A percentile compares a stretch with the other conserved stretches of the same genome.
These are phyloP conservation scores for Phycomyces nitens DNA, from an alignment of 192 early-diverging fungal species.

Conservation along the genomic window DNA sequence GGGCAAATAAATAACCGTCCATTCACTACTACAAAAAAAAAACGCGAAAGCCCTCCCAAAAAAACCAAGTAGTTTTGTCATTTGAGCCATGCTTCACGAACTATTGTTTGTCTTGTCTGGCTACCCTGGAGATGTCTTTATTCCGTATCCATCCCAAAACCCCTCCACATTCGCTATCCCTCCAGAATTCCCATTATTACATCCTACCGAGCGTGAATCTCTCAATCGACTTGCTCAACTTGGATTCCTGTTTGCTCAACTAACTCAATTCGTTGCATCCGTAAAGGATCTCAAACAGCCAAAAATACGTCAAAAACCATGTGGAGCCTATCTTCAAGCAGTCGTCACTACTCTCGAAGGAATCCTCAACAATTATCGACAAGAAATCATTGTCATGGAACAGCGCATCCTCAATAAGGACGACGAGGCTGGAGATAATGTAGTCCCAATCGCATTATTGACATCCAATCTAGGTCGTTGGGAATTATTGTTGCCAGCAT, in stretches of 20 bases:
- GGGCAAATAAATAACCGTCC: background rate
- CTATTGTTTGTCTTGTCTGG: conserved; percentile 63
- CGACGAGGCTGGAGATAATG: conserved; percentile 40
- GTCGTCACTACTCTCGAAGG: conserved; percentile 44
- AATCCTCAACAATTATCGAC: conserved; percentile 40
- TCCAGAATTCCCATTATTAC: conserved; percentile 59
- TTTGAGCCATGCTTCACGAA: conserved; percentile 65
- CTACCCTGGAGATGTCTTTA: conserved; percentile 66
- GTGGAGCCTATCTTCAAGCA: conserved; percentile 51
- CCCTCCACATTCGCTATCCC: conserved; percentile 53
- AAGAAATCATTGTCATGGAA: conserved; percentile 48
- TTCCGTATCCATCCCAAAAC: conserved; percentile 43
- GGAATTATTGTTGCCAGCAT: conserved; percentile 47
- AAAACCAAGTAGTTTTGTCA: background rate
- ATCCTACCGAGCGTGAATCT: conserved; percentile 57
- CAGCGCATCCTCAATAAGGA: conserved; percentile 49
- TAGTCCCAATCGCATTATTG: conserved; percentile 43
- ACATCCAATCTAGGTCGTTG: conserved; percentile 43
- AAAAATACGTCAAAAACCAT: background rate
- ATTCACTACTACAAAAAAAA: background rate
- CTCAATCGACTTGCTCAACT: conserved; percentile 58
- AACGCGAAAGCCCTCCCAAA: background rate
- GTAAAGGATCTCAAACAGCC: conserved; percentile 1
- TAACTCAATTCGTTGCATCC: conserved; percentile 40
- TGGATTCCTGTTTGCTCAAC: conserved; percentile 46